Base-by-base conservation (phyloP, 129 eudicot genomes). In the Rutidosis leptorrhynchoides region DNA sequence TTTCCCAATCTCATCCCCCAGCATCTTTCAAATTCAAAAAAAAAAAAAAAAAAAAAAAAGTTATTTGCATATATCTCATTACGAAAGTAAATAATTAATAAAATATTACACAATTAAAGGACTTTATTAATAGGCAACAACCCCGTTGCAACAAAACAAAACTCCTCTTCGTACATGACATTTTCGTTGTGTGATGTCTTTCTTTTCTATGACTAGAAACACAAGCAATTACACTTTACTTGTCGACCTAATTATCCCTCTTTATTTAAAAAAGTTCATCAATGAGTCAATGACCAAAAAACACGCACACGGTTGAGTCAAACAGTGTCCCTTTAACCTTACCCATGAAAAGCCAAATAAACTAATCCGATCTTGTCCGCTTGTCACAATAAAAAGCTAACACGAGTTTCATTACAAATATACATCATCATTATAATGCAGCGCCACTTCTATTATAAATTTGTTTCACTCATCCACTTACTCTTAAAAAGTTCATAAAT, bases 1-100 rank as follows among this genome's bases (percentile, higher is more conserved):
- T 82, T 93, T 93, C 56, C 98, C 98, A 23, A 93, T 93, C 77
- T 93, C 98, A 85, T 93, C 98, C 49, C 96, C 98, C 82, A 93
- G 91, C 86, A 93, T 88, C 98, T 93, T 65, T 51, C 56, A 76
- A 64, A 37, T 21, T 58, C 58, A 65, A 58, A 17, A 42, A 17
- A 58, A 57, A 14, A 51, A 46, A 14, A 37, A n/a, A n/a, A n/a
- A n/a, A n/a, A n/a, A n/a, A n/a, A n/a, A n/a, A n/a, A n/a, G n/a
- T n/a, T 62, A 51, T 52, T 67, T 68, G 74, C 32, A 72, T 27
- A 58, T 33, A 65, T 62, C 23, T 42, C 54, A 29, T 53, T 24
- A 67, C 58, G 6, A 63, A 33, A 57, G 43, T 12, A 56, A 19
- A 46, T 15, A 63, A 26, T 49, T 29, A 26, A 29, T 19, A n/a